Conservation (phyloP, 257 asterid genomes). For the Agastache rugosa region DNA sequence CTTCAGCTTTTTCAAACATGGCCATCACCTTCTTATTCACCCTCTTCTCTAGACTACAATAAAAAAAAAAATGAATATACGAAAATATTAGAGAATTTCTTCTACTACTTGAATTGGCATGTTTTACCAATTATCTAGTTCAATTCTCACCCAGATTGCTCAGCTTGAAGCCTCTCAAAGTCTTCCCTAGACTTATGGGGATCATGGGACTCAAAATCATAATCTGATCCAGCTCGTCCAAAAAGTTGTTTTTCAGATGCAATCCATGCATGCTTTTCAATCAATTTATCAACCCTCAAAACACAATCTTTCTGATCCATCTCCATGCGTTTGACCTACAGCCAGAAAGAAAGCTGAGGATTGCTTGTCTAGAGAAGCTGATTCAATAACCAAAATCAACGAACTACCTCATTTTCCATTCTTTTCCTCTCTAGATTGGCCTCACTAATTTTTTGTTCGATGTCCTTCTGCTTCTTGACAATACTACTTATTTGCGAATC, state of each 20-base stretch:
- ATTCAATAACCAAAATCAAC: constrained; percentile 24
- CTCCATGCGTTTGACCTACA: constrained; percentile 90
- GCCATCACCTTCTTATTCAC: constrained; percentile 97
- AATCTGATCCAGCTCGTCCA: constrained; percentile 90
- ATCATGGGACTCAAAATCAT: constrained; percentile 85
- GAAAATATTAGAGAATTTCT: constrained; percentile 28
- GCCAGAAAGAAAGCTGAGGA: constrained; percentile 18
- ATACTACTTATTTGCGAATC: constrained; percentile 79
- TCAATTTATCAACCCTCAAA: constrained; percentile 76
- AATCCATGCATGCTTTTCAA: constrained; percentile 94
- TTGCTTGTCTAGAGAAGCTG: constrained; percentile 26
- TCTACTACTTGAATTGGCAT: constrained; percentile 17
- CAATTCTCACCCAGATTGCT: constrained; percentile 81
- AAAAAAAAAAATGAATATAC: constrained; percentile 31
- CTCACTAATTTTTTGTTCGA: constrained; percentile 73
- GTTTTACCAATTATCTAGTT: constrained; percentile 21
- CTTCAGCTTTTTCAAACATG: constrained; percentile 99
- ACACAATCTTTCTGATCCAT: constrained; percentile 88
- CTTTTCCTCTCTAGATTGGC: constrained; percentile 83
- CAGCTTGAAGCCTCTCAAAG: constrained; percentile 79
- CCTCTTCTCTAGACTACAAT: constrained; percentile 91
- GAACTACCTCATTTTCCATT: constrained; percentile 88
- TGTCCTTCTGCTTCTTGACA: constrained; percentile 73
- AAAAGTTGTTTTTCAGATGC: constrained; percentile 93
- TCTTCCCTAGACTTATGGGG: constrained; percentile 72